Percentiles rank a stretch among this genome's conserved stretches.
Conservation (phyloP, 2,329 filamentous ascomycete genomes). For the Niveomyces coronatus region DNA sequence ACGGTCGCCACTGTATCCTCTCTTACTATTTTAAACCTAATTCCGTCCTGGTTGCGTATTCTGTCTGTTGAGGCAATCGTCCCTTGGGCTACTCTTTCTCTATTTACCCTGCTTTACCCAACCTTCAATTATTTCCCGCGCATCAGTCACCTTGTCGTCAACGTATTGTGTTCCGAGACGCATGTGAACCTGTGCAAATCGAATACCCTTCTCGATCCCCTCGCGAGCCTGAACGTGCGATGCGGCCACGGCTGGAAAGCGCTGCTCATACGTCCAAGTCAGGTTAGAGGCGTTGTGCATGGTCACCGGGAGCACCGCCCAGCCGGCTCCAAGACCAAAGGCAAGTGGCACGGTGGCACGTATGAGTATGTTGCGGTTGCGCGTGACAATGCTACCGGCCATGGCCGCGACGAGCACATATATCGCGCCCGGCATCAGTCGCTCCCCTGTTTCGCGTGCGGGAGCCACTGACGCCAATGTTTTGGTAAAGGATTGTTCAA, state of each 20-base stretch:
- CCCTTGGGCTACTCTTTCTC: slow-evolving; percentile 12
- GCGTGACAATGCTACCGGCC: slow-evolving; percentile 83
- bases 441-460: slow-evolving; percentile 73
- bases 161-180: slow-evolving; percentile 61
- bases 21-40: too few species aligned
- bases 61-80: not conserved
- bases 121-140: slow-evolving; percentile 67
- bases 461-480: slow-evolving; percentile 86
- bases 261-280: slow-evolving; percentile 87
- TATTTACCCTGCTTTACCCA: slow-evolving; percentile 90
- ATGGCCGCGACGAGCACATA: slow-evolving; percentile 93
- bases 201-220: slow-evolving; percentile 56
- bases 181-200: slow-evolving; percentile 65
- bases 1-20: too few species aligned
- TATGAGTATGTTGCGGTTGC: slow-evolving; percentile 78
- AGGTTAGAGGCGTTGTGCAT: slow-evolving; percentile 81
- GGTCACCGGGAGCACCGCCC: slow-evolving; percentile 77
- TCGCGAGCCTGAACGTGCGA: slow-evolving; percentile 66
- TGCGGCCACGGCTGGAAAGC: slow-evolving; percentile 71
- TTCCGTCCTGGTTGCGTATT: not conserved
- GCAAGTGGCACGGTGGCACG: slow-evolving; percentile 66
- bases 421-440: slow-evolving; percentile 76
- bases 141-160: slow-evolving; percentile 69
- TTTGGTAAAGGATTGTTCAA: slow-evolving; percentile 82
- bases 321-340: slow-evolving; percentile 73